Base-by-base conservation (phyloP, 768 basidiomycete species). In the Lactarius hatsudake region DNA sequence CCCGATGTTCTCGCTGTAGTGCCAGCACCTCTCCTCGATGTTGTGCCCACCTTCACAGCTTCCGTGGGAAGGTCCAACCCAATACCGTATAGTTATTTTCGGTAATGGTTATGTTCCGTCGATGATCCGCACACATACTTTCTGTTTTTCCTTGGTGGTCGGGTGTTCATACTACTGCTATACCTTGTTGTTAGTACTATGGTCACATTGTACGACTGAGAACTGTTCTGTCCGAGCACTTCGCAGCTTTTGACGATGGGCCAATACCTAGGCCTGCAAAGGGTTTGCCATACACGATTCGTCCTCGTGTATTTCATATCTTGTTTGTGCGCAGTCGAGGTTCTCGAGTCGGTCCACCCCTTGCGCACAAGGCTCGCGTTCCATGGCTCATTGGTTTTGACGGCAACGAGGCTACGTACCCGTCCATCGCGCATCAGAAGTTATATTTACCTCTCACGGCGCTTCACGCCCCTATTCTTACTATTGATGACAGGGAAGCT, bases 341-440 rank as follows among this genome's bases (percentile, higher is more conserved):
- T 28, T 58, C 40, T 48, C 51, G 32, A 28, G 8, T 23, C 32
- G n/a, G 61, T 58, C 30, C 6, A 23, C 15, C 36, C 43, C 66
- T 20, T 40, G 60, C 40, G 30, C 55, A 62, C 61, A 66, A 38
- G 45, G n/a, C 56, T 59, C n/a, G 55, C 28, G 36, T 51, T 59
- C 57, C 32, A 51, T 48, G 61, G 55, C 34, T 34, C 36, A 40
- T 58, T n/a, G 23, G 38, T 34, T 38, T 66, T 56, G 56, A 62
- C 45, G 40, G 45, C n/a, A 66, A 59, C 40, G 61, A 63, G 56
- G 56, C 66, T 66, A 62, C 65, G 55, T 58, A 63, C 61, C 45
- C 48, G 45, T 34, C 36, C 40, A 23, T 43, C 36, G 56, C 48
- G 45, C 34, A 18, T 62, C 56, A 60, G 23, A 34, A 13, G 20